Evolutionary conservation across 352 stramenopile species (phyloP).

Genomic region (Blastocystis sp.): DNA sequence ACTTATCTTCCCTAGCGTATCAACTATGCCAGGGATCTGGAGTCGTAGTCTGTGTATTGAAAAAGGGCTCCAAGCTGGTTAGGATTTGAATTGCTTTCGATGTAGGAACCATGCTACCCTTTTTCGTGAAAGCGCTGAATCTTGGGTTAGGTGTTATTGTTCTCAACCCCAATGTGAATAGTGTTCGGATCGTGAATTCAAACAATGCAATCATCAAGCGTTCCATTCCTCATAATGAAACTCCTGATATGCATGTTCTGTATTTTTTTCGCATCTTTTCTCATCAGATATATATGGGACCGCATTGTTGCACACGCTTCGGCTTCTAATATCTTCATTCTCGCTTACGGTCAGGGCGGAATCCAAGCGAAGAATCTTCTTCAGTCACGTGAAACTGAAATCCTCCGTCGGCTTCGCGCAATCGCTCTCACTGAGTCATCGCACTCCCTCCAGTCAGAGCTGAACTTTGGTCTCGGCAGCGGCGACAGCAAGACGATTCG

Average conservation of each 20-base stretch:
- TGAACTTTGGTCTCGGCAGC: constrained; percentile 51
- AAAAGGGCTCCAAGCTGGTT: constrained; percentile 76
- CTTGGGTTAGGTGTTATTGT: constrained; percentile 79
- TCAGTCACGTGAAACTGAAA: constrained; percentile 75
- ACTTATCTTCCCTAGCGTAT: constrained; percentile 76
- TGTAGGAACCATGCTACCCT: constrained; percentile 72
- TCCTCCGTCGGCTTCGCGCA: constrained; percentile 77
- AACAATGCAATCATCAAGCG: constrained; percentile 63
- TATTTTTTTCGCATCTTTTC: constrained; percentile 60
- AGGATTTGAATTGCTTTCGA: neutral
- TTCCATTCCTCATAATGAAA: constrained; percentile 76
- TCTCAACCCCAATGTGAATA: constrained; percentile 80
- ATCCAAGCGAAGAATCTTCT: constrained; percentile 80
- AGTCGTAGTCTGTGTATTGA: constrained; percentile 77
- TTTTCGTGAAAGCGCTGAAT: constrained; percentile 78
- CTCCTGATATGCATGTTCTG: constrained; percentile 79
- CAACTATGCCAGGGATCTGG: constrained; percentile 76
- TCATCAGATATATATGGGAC: constrained; percentile 71
- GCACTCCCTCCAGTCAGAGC: constrained; percentile 65
- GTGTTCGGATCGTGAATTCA: neutral
- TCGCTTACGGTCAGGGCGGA: constrained; percentile 79
- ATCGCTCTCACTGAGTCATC: constrained; percentile 79
- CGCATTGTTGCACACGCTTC: constrained; percentile 70
- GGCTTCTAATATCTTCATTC: constrained; percentile 75
- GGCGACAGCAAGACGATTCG: neutral